phyloP scores from a whole-genome alignment of 1,284 basidiomycete genomes.

The Coniferiporia weirii region DNA sequence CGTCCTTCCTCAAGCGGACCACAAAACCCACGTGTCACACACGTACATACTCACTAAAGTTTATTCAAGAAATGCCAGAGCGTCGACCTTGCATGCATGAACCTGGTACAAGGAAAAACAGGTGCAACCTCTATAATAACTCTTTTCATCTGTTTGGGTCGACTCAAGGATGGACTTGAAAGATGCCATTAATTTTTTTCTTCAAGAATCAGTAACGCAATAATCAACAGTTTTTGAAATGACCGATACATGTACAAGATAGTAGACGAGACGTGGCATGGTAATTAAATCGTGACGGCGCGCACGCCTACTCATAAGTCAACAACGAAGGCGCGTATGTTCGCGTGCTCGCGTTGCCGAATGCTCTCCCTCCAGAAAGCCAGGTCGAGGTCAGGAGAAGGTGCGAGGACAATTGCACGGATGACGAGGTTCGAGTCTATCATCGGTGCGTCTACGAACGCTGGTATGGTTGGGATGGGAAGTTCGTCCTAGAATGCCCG shows the following conservation, averaged over 20 bases:
- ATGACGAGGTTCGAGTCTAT: conserved; percentile 6
- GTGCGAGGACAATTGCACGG: conserved; percentile 13
- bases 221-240: too few relatives aligned
- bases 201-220: too few relatives aligned
- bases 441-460: conserved; percentile 11
- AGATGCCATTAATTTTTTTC: too few relatives aligned
- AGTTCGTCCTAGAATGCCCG: not conserved
- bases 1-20: not conserved
- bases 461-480: conserved; percentile 10
- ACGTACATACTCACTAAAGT: too few relatives aligned
- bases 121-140: too few relatives aligned
- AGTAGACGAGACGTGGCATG: not conserved
- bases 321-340: not conserved
- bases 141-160: too few relatives aligned
- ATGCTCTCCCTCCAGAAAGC: conserved; percentile 10
- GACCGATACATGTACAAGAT: not conserved
- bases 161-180: too few relatives aligned
- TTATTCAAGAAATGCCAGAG: too few relatives aligned
- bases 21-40: too few relatives aligned
- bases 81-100: too few relatives aligned
- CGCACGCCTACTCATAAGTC: not conserved
- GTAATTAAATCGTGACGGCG: not conserved
- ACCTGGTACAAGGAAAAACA: too few relatives aligned
- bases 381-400: conserved; percentile 12
- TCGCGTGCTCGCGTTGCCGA: not conserved